Evolutionary conservation across 108 stramenopile genomes (phyloP).

Genomic region (Hondaea fermentalgiana): DNA sequence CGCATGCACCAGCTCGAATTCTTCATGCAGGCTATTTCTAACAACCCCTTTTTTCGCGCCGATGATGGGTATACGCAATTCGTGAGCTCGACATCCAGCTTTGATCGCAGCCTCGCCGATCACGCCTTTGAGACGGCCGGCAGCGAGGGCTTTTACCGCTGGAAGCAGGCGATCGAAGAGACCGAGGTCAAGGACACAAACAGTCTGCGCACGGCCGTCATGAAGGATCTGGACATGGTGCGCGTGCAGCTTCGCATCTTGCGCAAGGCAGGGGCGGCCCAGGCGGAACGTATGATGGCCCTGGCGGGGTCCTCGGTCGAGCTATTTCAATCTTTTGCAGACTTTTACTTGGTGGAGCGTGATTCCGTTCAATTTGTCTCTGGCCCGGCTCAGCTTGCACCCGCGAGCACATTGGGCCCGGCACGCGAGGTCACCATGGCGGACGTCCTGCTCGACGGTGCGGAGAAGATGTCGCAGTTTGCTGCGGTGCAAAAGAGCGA

Average conservation of each 20-base stretch:
- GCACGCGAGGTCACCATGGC: not conserved
- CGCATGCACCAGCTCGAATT: conserved; percentile 1
- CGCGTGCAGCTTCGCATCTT: not conserved
- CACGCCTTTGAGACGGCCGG: not conserved
- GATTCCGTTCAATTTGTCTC: not conserved
- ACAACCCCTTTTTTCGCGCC: not conserved
- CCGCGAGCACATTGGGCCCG: not conserved
- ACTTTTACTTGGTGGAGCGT: not conserved
- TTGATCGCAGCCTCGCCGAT: not conserved
- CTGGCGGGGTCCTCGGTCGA: not conserved
- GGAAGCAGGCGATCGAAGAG: not conserved
- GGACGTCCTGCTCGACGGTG: not conserved
- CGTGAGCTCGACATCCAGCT: not conserved
- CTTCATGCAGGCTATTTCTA: not conserved
- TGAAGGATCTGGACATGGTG: not conserved
- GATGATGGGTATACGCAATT: not conserved
- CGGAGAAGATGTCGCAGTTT: not conserved
- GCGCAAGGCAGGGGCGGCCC: not conserved
- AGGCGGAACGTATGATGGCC: not conserved
- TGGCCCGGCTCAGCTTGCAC: not conserved
- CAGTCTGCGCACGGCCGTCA: not conserved
- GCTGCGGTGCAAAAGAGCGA: not conserved
- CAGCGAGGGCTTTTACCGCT: conserved; percentile 7
- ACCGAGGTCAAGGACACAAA: not conserved
- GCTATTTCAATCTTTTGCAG: not conserved